Base-by-base conservation (phyloP, 495 filamentous ascomycete genomes). In the Hypoxylon crocopeplum region DNA sequence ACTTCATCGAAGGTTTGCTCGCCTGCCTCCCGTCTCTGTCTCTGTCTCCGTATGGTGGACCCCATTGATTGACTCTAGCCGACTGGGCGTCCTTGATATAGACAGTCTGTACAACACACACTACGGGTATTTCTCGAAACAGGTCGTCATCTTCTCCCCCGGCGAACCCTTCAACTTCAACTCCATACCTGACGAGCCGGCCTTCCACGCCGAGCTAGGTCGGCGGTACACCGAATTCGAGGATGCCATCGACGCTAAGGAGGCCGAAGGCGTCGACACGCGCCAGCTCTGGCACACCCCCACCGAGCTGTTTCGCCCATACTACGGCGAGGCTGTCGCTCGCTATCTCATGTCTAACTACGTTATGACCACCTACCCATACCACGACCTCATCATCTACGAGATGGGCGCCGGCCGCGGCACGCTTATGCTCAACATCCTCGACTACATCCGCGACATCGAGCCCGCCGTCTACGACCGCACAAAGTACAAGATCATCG, bases 251-350 rank as follows among this genome's bases (percentile, higher is more conserved):
- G 94, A 99, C 63, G 82, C 79, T 27, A 76, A 77, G 34, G 71
- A 84, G 0, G 68, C 67, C 38, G 29, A 34, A 7, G 79, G 76
- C 8, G 89, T 96, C 64, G 82, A 88, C 3, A 86, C 91, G 22
- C 85, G 94, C 1, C 94, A 99, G 77, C 79, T 99, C 29, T 99
- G 94, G 94, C 96, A 98, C 72, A 99, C 94, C 2, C 94, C 94
- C 1, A 99, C 94, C 0, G 94, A 99, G 74, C 83, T 99, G 0
- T 99, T 99, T 74, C 84, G 89, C 47, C 94, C 94, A 1, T 94
- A 94, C 73, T 99, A 99, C 71, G 95, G 94, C 53, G 93, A 98
- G 77, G 89, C 95, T 3, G 92, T 99, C 62, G 92, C 93, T 2
- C 86, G 92, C 21, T 98, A 98, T 68, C 84, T 99, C 5, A 83